These are phyloP conservation scores for Aspergillus eucalypticola DNA, from an alignment of 2,329 filamentous ascomycete species.

Conservation along the genomic window DNA sequence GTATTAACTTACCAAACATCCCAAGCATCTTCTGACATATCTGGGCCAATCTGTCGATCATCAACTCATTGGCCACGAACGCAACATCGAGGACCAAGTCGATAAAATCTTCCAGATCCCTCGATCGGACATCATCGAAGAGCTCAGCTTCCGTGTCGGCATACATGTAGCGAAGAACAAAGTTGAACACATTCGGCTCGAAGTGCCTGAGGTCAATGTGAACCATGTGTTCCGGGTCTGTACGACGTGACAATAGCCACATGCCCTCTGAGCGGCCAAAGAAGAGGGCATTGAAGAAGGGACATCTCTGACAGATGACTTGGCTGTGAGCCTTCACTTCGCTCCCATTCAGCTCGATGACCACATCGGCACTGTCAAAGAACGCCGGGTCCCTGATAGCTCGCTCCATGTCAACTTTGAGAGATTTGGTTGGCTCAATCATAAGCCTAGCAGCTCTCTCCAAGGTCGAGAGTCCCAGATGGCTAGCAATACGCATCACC, in stretches of 20 bases:
- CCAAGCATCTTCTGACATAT: slow-evolving; percentile 85
- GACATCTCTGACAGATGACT: slow-evolving; percentile 78
- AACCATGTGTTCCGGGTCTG: slow-evolving; percentile 54
- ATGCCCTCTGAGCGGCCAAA: slow-evolving; percentile 80
- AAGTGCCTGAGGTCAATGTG: slow-evolving; percentile 83
- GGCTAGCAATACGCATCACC: slow-evolving; percentile 79
- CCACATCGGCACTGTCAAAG: slow-evolving; percentile 75
- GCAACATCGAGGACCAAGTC: slow-evolving; percentile 91
- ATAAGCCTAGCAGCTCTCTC: slow-evolving; percentile 78
- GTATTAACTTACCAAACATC: slow-evolving; percentile 61
- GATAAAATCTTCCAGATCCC: slow-evolving; percentile 77
- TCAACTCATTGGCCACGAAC: slow-evolving; percentile 86
- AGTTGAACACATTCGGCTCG: slow-evolving; percentile 68
- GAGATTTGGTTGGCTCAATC: slow-evolving; percentile 61
- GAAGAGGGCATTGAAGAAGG: slow-evolving; percentile 90
- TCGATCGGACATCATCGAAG: slow-evolving; percentile 73
- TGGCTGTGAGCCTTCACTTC: slow-evolving; percentile 71
- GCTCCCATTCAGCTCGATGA: slow-evolving; percentile 75
- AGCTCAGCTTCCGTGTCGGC: slow-evolving; percentile 76
- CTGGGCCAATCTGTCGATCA: slow-evolving; percentile 88
- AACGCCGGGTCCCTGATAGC: slow-evolving; percentile 70
- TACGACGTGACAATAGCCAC: slow-evolving; percentile 73
- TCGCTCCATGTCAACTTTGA: slow-evolving; percentile 69
- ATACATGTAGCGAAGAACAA: slow-evolving; percentile 81
- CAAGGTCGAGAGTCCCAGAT: slow-evolving; percentile 68